Base-by-base conservation (phyloP, 2,329 filamentous ascomycete species). In the Nigrospora osmanthi region DNA sequence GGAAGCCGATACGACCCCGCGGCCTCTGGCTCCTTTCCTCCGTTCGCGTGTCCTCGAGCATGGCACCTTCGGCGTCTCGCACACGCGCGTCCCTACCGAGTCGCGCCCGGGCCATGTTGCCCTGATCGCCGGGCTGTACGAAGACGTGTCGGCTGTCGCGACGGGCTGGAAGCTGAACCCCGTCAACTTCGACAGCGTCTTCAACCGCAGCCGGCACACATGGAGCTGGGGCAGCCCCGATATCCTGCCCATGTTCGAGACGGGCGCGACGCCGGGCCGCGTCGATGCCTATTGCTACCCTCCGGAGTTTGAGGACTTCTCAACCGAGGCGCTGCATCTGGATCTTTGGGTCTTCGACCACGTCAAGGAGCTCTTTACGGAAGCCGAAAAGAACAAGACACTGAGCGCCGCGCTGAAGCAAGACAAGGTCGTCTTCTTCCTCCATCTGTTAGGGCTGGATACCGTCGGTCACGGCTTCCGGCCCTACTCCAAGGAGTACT, bases 141-240 rank as follows among this genome's bases (percentile, higher is more conserved):
- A 98, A 66, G 93, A 98, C 71, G 93, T 98, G 2, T 97, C 93
- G 32, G 87, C 93, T 2, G 93, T 98, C 16, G 95, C 87, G 30
- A 98, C 94, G 1, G 93, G 93, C 14, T 98, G 93, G 93, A 97
- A 98, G 68, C 71, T 96, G 55, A 98, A 98, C 61, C 93, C 93
- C 0, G 93, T 98, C 59, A 87, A 97, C 61, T 98, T 98, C 59
- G 93, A 98, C 69, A 97, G 91, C 58, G 89, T 98, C 11, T 98
- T 98, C 77, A 98, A 98, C 63, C 81, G 88, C 50, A 97, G 91
- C 61, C 76, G 85, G 38, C 94, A 98, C 67, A 98, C 94, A 9
- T 98, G 93, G 93, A 95, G 90, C 64, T 98, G 93, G 93, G 93
- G 93, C 2, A 96, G 90, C 59, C 93, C 93, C 1, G 93, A 98